Base-by-base conservation (phyloP, 2,329 filamentous ascomycete genomes). In the Camillea tinctor region DNA sequence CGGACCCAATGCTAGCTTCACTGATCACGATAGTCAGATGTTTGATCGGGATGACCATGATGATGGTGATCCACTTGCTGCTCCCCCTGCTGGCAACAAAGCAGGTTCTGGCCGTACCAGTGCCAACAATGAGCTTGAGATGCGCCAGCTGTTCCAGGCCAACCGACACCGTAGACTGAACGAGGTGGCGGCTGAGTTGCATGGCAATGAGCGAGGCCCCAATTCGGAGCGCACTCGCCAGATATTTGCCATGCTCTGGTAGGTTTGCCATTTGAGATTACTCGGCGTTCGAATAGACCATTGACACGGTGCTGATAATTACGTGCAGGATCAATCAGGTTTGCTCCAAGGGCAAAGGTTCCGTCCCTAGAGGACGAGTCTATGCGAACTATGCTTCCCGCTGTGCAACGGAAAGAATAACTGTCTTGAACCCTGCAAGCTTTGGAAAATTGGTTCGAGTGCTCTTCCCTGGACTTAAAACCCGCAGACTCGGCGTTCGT, bases 381-480 rank as follows among this genome's bases (percentile, higher is more conserved):
- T 99, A 98, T 75, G 92, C 93, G 61, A 93, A 93, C 73, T 99
- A 99, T 75, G 95, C 94, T 53, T 93, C 91, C 23, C 88, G 92
- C 64, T 99, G 95, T 75, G 93, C 92, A 50, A 96, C 90, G 4
- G 93, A 98, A 73, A 88, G 93, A 71, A 96, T 98, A 48, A 96
- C 95, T 0, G 93, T 97, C 9, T 79, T 99, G 59, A 99, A 99
- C 72, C 95, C 95, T 50, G 95, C 95, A 9, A 98, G 94, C 24
- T 99, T 99, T 76, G 95, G 95, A 59, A 99, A 99, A 76, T 85
- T 99, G 50, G 95, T 99, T 36, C 88, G 95, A 30, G 94, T 99
- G 48, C 90, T 99, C 55, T 99, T 98, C 69, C 94, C 95, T 0
- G 94, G 93, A 50, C 88, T 99, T 21, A 94, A 96, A 76, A 99